These are phyloP conservation scores for Diaporthe ilicicola DNA, from an alignment of 2,329 filamentous ascomycete species.

Conservation along the genomic window DNA sequence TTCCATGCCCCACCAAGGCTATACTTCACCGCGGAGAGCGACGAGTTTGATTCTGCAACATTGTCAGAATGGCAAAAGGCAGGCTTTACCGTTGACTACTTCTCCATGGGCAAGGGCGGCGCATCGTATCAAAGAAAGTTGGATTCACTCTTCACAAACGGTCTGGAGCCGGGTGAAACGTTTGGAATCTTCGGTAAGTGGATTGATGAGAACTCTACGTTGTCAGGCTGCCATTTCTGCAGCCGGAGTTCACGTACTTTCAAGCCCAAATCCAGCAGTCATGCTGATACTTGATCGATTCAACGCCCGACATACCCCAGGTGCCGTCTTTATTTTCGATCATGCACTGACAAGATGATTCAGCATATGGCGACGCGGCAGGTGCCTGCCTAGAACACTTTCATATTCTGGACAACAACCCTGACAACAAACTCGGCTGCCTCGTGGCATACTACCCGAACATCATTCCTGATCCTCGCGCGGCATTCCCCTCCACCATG, in stretches of 20 bases:
- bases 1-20: conserved; percentile 44
- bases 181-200: conserved; percentile 53
- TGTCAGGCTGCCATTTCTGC: too few species aligned
- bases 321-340: background rate
- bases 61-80: conserved; percentile 52
- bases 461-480: conserved; percentile 52
- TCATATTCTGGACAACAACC: conserved; percentile 54
- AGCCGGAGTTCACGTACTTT: too few species aligned
- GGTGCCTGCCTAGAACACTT: conserved; percentile 53
- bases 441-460: conserved; percentile 57
- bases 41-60: conserved; percentile 50
- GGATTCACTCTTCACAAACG: conserved; percentile 42
- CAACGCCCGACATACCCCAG: too few species aligned
- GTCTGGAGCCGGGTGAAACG: conserved; percentile 51
- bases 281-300: too few species aligned
- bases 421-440: conserved; percentile 51
- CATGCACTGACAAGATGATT: background rate
- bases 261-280: too few species aligned
- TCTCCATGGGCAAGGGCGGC: conserved; percentile 47
- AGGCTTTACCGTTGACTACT: conserved; percentile 53
- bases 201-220: background rate
- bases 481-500: conserved; percentile 50
- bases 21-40: conserved; percentile 52
- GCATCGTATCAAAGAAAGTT: conserved; percentile 47
- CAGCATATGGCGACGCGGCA: conserved; percentile 55